Evolutionary conservation across 352 stramenopile species (phyloP), one percentile per base, ranked within the genome.

Genomic region (Globisporangium solare): DNA sequence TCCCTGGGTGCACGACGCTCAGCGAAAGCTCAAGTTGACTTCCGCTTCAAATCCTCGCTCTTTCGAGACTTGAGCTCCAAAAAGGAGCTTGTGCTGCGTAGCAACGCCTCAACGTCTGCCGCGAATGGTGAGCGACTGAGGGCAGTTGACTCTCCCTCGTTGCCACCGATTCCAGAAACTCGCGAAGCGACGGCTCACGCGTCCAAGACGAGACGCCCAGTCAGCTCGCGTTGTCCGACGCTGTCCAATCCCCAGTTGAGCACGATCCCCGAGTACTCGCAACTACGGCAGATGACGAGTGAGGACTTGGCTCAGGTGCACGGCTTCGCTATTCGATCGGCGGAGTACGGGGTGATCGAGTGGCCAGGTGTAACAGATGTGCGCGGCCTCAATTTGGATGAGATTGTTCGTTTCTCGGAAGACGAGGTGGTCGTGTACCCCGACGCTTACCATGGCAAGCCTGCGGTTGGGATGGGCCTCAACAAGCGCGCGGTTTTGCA

Each of bases 401-500:
- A 68, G 12, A 56, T 84, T 39, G 63, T 85, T 17, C 24, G 41
- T 1, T 79, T 85, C 54, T 68, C 62, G 6, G 49, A 62, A 10
- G 58, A 55, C 53, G 65, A 76, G 50, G 62, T 85, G 15, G 62
- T 77, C 22, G 74, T 85, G 35, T 84, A 85, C 31, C 66, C 68
- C 13, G 57, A 77, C 21, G 65, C 79, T n/a, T 40, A 24, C 27
- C 51, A 62, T 21, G 55, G 21, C n/a, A 84, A 84, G 35, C 74
- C 76, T 15, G 50, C 40, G 12, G 58, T 82, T 4, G 74, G 73
- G 7, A 43, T 37, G 11, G 71, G 45, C 3, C 45, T 84, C 14
- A 85, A 85, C 59, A 83, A 81, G 43, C 68, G 71, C 43, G 74
- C 74, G 32, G 61, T 79, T 49, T 48, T 85, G 14, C 53, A 70